Evolutionary conservation across 148 eudicot species (phyloP).

Genomic region (Pharnaceum exiguum): DNA sequence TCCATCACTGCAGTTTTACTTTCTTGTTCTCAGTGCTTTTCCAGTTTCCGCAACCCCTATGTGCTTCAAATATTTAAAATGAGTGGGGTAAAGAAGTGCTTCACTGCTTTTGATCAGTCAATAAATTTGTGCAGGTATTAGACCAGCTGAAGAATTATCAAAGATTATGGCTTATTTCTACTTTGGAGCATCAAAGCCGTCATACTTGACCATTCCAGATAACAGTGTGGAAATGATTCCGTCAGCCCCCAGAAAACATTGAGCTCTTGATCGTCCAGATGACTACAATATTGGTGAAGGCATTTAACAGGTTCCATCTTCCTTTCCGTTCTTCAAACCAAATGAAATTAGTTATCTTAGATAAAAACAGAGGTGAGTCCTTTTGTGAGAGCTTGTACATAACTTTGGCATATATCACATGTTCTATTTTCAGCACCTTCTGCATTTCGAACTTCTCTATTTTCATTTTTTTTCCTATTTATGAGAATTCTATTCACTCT

Average conservation of each 20-base stretch:
- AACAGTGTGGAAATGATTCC: constrained; percentile 62
- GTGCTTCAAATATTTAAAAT: not conserved
- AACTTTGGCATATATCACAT: too few relatives aligned
- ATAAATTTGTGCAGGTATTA: constrained; percentile 41
- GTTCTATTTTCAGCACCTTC: too few relatives aligned
- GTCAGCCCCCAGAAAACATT: constrained; percentile 21
- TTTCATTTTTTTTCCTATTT: too few relatives aligned
- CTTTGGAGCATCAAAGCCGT: constrained; percentile 84
- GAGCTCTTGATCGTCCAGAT: constrained; percentile 11
- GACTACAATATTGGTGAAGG: not conserved
- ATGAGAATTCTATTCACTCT: too few relatives aligned
- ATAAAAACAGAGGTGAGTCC: too few relatives aligned
- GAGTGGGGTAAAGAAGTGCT: not conserved
- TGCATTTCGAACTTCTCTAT: too few relatives aligned
- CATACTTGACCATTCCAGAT: constrained; percentile 33
- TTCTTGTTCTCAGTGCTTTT: not conserved
- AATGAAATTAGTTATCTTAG: too few relatives aligned
- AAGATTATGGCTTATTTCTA: constrained; percentile 96
- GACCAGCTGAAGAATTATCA: constrained; percentile 81
- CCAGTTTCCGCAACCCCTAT: not conserved
- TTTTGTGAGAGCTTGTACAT: too few relatives aligned
- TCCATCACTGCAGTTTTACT: not conserved
- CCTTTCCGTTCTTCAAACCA: not conserved
- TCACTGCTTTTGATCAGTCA: not conserved
- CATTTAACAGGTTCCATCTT: constrained; percentile 1